Evolutionary conservation across 257 asterid genomes (phyloP).

Genomic region (Petrea volubilis): DNA sequence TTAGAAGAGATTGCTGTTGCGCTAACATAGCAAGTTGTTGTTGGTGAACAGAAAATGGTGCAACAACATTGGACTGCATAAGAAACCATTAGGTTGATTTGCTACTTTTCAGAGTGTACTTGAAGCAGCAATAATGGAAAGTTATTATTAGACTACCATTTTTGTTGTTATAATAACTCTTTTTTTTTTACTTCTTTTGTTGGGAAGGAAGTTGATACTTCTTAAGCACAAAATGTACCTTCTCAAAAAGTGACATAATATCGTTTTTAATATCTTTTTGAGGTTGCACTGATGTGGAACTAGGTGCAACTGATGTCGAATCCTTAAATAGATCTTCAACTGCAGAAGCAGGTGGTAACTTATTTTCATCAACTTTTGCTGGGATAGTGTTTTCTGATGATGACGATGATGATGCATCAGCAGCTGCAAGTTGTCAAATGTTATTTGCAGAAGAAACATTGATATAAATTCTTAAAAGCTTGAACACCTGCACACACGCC

Average conservation of each 20-base stretch:
- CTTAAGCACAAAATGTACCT: conserved; percentile 52
- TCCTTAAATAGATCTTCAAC: conserved; percentile 83
- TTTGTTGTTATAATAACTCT: background rate
- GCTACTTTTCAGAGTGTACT: background rate
- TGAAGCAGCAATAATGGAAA: background rate
- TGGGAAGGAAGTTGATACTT: background rate
- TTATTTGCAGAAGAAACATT: conserved; percentile 27
- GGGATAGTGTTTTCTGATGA: conserved; percentile 44
- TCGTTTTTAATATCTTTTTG: conserved; percentile 80
- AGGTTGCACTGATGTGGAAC: conserved; percentile 47
- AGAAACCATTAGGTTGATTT: background rate
- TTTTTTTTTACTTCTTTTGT: background rate
- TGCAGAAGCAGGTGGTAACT: conserved; percentile 55
- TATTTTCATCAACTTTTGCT: conserved; percentile 37
- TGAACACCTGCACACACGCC: background rate
- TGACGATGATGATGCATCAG: conserved; percentile 56
- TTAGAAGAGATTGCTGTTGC: conserved; percentile 74
- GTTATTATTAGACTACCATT: background rate
- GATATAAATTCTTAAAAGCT: background rate
- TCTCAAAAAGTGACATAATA: conserved; percentile 95
- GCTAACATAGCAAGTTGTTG: conserved; percentile 91
- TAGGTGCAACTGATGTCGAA: conserved; percentile 60
- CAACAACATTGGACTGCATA: conserved; percentile 44
- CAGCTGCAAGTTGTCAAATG: conserved; percentile 54
- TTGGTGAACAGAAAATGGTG: conserved; percentile 74